Evolutionary conservation across 345 rosid species (phyloP).

Genomic region (Barbarea vulgaris): DNA sequence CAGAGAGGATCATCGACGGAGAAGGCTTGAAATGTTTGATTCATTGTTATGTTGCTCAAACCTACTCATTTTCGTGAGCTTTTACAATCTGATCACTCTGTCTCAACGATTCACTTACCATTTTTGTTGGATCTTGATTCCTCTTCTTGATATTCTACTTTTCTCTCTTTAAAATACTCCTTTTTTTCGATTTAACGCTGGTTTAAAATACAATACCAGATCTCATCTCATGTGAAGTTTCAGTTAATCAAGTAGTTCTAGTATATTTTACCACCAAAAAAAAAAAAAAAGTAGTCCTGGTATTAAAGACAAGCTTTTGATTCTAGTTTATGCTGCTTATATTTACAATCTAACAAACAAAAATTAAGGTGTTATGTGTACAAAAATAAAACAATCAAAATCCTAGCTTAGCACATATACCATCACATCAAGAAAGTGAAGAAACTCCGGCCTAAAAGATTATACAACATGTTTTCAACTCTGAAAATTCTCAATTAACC

Average conservation of each 20-base stretch:
- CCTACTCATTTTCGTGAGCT: too few relatives aligned
- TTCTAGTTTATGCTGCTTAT: not conserved
- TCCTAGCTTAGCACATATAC: not conserved
- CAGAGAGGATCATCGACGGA: not conserved
- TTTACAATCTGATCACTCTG: too few relatives aligned
- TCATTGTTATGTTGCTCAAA: too few relatives aligned
- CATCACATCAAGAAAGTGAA: conserved; percentile 8
- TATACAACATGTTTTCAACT: conserved; percentile 22
- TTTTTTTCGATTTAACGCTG: not conserved
- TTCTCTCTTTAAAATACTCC: not conserved
- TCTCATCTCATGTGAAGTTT: not conserved
- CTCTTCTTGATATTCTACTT: too few relatives aligned
- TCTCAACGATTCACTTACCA: not conserved
- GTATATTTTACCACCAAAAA: too few relatives aligned
- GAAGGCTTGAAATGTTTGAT: too few relatives aligned
- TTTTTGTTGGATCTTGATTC: not conserved
- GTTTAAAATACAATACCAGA: not conserved
- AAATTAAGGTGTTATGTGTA: not conserved
- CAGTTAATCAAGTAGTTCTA: not conserved
- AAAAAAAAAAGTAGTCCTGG: too few relatives aligned
- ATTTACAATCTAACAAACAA: conserved; percentile 14
- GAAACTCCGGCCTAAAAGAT: conserved; percentile 5
- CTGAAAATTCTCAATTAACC: conserved; percentile 34
- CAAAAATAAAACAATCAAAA: not conserved
- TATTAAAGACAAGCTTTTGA: not conserved